These are phyloP conservation scores for Penicillium aurantiogriseum DNA, from an alignment of 2,329 filamentous ascomycete genomes.

Conservation along the genomic window DNA sequence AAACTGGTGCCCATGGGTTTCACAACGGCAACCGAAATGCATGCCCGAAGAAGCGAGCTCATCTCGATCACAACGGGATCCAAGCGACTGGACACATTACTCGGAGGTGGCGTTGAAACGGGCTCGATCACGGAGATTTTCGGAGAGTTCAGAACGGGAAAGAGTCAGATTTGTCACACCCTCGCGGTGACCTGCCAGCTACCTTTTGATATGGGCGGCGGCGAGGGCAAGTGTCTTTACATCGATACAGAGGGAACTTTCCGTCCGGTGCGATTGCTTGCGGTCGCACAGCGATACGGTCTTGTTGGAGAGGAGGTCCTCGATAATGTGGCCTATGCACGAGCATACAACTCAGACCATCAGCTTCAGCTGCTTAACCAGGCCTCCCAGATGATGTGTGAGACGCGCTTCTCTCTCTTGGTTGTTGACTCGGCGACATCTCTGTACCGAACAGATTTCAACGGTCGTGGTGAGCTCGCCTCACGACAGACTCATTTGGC, in stretches of 20 bases:
- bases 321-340: slow-evolving; percentile 96
- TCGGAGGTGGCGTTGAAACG: slow-evolving; percentile 93
- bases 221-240: slow-evolving; percentile 96
- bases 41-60: slow-evolving; percentile 89
- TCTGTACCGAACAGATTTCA: slow-evolving; percentile 93
- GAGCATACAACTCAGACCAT: slow-evolving; percentile 97
- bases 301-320: slow-evolving; percentile 95
- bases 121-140: slow-evolving; percentile 98
- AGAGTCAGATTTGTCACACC: slow-evolving; percentile 98
- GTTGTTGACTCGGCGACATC: slow-evolving; percentile 95
- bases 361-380: slow-evolving; percentile 93
- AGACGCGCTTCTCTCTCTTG: slow-evolving; percentile 93
- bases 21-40: slow-evolving; percentile 98
- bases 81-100: slow-evolving; percentile 91
- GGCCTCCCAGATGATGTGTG: slow-evolving; percentile 98
- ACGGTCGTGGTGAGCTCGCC: slow-evolving; percentile 94
- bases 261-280: slow-evolving; percentile 81
- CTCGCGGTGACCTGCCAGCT: slow-evolving; percentile 97
- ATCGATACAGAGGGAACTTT: slow-evolving; percentile 99
- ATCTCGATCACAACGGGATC: slow-evolving; percentile 98
- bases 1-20: slow-evolving; percentile 99
- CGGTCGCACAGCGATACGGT: slow-evolving; percentile 91
- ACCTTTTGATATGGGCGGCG: slow-evolving; percentile 97
- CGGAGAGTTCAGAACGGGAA: slow-evolving; percentile 95
- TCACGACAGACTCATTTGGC: slow-evolving; percentile 67